Base-by-base conservation (phyloP, 2,329 filamentous ascomycete species). In the Talaromyces albobiverticillius region DNA sequence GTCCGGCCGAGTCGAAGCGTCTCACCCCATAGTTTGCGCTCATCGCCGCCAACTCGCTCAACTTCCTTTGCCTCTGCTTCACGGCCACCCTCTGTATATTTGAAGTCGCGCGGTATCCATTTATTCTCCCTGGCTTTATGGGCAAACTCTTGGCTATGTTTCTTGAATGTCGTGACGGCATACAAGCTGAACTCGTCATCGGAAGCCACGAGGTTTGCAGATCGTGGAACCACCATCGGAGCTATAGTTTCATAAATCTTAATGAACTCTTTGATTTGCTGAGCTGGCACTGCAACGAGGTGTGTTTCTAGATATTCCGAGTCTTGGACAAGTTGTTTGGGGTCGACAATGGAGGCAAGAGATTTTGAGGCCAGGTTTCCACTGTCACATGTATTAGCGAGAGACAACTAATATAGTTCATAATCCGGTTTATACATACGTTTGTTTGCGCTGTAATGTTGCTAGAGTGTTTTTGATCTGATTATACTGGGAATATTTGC, bases 281-380 rank as follows among this genome's bases (percentile, higher is more conserved):
- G 85, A 46, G 82, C 84, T 2, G 94, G 94, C 8, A 99, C 89
- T 18, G 90, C 94, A 61, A 99, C 81, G 26, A 99, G 85, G 70
- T 96, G 92, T 26, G 94, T 96, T 76, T 96, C 91, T 63, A 99
- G 86, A 74, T 96, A 97, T 75, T 99, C 94, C 18, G 92, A 96
- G 69, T 96, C 86, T 71, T 88, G 88, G 60, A 96, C 83, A 41
- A 96, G 82, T 56, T 92, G 76, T 52, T 82, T 79, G 8, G 93
- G 91, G 65, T 93, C 82, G 63, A 99, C 87, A 59, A 97, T 84
- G 11, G 90, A 86, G n/a, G 89, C 85, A 60, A 99, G 86, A 11
- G 93, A 97, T 71, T 93, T 95, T 62, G 92, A 96, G 20, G 92
- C 83, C 46, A 99, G 87, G 71, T 96, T 99, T 60, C 94, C 94